Evolutionary conservation across 768 basidiomycete genomes (phyloP).

Genomic region (Hypholoma sublateritium): DNA sequence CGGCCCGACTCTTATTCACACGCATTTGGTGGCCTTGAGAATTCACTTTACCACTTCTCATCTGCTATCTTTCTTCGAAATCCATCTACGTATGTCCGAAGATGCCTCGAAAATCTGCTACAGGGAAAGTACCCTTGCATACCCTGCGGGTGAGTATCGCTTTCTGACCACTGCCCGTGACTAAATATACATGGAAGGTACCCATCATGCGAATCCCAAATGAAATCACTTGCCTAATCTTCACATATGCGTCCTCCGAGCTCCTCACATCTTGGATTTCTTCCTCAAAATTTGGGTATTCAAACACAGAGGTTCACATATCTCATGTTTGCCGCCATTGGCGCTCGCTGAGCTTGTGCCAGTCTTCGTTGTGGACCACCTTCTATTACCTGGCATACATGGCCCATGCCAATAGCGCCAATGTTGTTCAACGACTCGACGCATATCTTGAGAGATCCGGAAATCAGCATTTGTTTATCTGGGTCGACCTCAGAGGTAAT

Average conservation of each 20-base stretch:
- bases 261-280: background rate
- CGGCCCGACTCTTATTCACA: too few relatives aligned
- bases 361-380: conserved; percentile 17
- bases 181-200: background rate
- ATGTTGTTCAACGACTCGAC: conserved; percentile 15
- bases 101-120: background rate
- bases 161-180: background rate
- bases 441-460: conserved; percentile 20
- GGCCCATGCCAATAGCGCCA: background rate
- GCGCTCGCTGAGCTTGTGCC: conserved; percentile 16
- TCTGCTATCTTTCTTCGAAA: too few relatives aligned
- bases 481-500: conserved; percentile 15
- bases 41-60: too few relatives aligned
- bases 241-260: background rate
- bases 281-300: background rate
- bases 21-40: too few relatives aligned
- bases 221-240: background rate
- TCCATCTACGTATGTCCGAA: background rate
- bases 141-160: background rate
- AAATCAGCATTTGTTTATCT: conserved; percentile 12
- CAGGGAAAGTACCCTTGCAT: background rate
- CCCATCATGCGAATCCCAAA: background rate
- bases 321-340: conserved; percentile 23
- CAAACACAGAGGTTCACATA: conserved; percentile 16
- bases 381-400: conserved; percentile 11